Conservation (phyloP, 495 filamentous ascomycete species). For the Daldinia caldariorum region DNA sequence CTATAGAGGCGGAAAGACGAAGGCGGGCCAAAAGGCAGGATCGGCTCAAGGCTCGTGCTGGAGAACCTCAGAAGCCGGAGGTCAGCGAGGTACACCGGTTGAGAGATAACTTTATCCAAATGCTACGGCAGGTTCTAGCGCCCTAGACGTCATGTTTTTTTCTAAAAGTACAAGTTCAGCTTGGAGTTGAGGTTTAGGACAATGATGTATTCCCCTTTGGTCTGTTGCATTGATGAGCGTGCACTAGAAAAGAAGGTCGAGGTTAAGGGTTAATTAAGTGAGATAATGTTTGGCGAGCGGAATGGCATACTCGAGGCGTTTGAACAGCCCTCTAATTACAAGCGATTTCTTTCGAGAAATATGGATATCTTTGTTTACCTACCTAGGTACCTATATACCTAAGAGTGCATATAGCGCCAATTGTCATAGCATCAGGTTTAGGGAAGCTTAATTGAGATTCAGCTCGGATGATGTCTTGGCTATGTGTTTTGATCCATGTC, state of each 20-base stretch:
- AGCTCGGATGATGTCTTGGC: background rate
- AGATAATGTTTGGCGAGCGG: background rate
- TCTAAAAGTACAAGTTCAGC: background rate
- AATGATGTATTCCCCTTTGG: constrained; percentile 5
- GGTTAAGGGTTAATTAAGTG: too few relatives aligned
- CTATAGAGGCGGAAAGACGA: constrained; percentile 84
- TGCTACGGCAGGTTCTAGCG: constrained; percentile 88
- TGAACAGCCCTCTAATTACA: background rate
- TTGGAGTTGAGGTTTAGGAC: constrained; percentile 13
- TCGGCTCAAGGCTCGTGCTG: constrained; percentile 80
- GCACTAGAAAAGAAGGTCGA: constrained; percentile 6
- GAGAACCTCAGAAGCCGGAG: constrained; percentile 87
- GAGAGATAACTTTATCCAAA: constrained; percentile 78
- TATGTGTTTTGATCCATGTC: background rate
- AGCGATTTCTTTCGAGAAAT: background rate
- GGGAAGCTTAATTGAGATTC: background rate
- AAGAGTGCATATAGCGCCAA: background rate
- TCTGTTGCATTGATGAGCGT: constrained; percentile 19
- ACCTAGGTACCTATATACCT: background rate
- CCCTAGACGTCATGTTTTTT: constrained; percentile 58
- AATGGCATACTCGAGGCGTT: background rate
- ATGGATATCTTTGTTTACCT: background rate
- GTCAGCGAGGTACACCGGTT: constrained; percentile 82
- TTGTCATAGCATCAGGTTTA: background rate
- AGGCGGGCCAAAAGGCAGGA: constrained; percentile 78